Percentiles rank a stretch among this genome's conserved stretches.
These are phyloP conservation scores for Diaporthe sp. DNA, from an alignment of 2,329 filamentous ascomycete species.

Conservation along the genomic window DNA sequence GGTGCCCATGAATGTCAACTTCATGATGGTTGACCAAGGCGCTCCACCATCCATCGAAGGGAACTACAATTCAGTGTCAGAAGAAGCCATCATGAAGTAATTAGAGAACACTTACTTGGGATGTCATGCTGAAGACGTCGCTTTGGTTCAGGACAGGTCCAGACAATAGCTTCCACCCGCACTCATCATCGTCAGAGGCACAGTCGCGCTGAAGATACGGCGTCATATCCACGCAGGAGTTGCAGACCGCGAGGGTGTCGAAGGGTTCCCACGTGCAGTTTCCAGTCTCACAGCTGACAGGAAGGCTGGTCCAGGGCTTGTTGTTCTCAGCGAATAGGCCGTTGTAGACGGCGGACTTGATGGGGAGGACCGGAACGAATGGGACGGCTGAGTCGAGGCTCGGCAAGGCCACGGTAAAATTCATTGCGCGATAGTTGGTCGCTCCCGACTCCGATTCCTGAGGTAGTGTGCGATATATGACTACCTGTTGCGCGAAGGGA, in stretches of 20 bases:
- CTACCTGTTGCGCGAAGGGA: slow-evolving; percentile 50
- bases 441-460: slow-evolving; percentile 42
- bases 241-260: slow-evolving; percentile 47
- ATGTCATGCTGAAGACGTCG: slow-evolving; percentile 50
- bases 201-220: slow-evolving; percentile 47
- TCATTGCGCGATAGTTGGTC: slow-evolving; percentile 45
- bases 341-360: slow-evolving; percentile 51
- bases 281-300: slow-evolving; percentile 46
- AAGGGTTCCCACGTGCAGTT: slow-evolving; percentile 48
- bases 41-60: slow-evolving; percentile 44
- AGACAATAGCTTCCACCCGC: slow-evolving; percentile 48
- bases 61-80: slow-evolving; percentile 38
- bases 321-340: slow-evolving; percentile 51
- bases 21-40: slow-evolving; percentile 49
- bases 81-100: neutral
- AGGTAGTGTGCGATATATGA: slow-evolving; percentile 45
- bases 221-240: slow-evolving; percentile 45
- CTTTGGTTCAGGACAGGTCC: slow-evolving; percentile 44
- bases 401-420: slow-evolving; percentile 46
- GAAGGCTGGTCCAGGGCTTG: slow-evolving; percentile 45
- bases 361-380: slow-evolving; percentile 49
- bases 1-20: slow-evolving; percentile 51
- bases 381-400: slow-evolving; percentile 43
- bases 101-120: slow-evolving; percentile 18
- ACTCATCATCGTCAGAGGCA: slow-evolving; percentile 34